phyloP scores from a whole-genome alignment of 2,329 filamentous ascomycete genomes.

The Tolypocladium inflatum region DNA sequence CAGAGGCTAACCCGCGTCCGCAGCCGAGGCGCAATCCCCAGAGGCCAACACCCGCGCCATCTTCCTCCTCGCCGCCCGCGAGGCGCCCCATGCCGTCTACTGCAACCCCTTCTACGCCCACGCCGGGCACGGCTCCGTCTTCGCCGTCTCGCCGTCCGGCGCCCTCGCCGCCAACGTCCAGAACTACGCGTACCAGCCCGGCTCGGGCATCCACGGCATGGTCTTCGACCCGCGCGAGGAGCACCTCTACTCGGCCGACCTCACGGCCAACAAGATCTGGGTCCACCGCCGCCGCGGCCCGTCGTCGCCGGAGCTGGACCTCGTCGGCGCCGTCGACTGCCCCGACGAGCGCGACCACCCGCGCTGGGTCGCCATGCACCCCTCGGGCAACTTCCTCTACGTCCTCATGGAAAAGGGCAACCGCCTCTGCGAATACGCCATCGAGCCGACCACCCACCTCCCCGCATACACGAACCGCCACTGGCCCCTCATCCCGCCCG shows the following conservation, averaged over 20 bases:
- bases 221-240: slow-evolving; percentile 66
- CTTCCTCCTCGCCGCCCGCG: slow-evolving; percentile 71
- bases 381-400: slow-evolving; percentile 69
- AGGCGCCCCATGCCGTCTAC: slow-evolving; percentile 74
- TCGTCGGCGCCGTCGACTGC: slow-evolving; percentile 65
- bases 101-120: slow-evolving; percentile 86
- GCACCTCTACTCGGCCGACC: slow-evolving; percentile 71
- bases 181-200: slow-evolving; percentile 61
- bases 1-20: neutral
- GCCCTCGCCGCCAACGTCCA: slow-evolving; percentile 56
- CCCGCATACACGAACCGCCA: slow-evolving; percentile 70
- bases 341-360: slow-evolving; percentile 67
- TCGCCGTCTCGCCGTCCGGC: slow-evolving; percentile 47
- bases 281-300: slow-evolving; percentile 59
- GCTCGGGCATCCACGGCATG: slow-evolving; percentile 73
- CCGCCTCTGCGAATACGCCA: slow-evolving; percentile 68
- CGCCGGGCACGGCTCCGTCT: slow-evolving; percentile 73
- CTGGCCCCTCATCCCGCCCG: slow-evolving; percentile 73
- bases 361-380: slow-evolving; percentile 80
- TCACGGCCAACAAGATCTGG: slow-evolving; percentile 75
- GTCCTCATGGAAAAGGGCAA: slow-evolving; percentile 88
- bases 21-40: slow-evolving; percentile 57
- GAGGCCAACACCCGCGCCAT: slow-evolving; percentile 81
- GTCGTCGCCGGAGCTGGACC: slow-evolving; percentile 36
- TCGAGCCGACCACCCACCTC: slow-evolving; percentile 63